Evolutionary conservation across 345 rosid genomes (phyloP).

Genomic region (Microcos paniculata): DNA sequence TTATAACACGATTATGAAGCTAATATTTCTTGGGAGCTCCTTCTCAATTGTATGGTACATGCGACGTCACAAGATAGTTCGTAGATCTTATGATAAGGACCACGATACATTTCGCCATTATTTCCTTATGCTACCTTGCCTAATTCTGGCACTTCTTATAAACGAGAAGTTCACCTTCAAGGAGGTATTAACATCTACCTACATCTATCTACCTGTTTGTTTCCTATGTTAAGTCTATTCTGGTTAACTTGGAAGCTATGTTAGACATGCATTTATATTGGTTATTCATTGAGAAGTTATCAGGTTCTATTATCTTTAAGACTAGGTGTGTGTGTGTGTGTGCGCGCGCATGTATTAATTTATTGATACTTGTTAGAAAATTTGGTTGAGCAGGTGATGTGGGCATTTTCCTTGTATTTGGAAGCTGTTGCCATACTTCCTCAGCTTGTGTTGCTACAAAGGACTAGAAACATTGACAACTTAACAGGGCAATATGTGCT

Average conservation of each 20-base stretch:
- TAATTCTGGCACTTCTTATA: constrained; percentile 62
- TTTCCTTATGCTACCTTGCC: constrained; percentile 59
- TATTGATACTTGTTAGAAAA: neutral
- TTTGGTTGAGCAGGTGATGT: constrained; percentile 49
- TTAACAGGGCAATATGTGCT: constrained; percentile 81
- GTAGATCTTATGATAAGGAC: constrained; percentile 45
- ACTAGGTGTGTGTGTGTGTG: too few species aligned
- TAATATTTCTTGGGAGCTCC: constrained; percentile 44
- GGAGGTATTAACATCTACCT: constrained; percentile 46
- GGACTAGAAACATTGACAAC: constrained; percentile 79
- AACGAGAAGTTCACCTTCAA: constrained; percentile 55
- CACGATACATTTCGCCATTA: constrained; percentile 67
- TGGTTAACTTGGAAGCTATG: neutral
- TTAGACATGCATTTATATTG: neutral
- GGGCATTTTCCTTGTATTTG: constrained; percentile 70
- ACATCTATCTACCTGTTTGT: neutral
- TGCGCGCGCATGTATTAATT: neutral
- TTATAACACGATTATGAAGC: constrained; percentile 61
- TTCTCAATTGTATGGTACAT: constrained; percentile 53
- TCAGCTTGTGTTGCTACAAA: constrained; percentile 71
- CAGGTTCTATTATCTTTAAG: neutral
- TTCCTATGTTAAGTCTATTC: neutral
- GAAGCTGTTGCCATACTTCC: constrained; percentile 87
- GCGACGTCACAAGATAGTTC: constrained; percentile 47
- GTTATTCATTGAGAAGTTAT: neutral